These are phyloP conservation scores for Silene coronaria DNA, from an alignment of 179 eudicot species.

Conservation along the genomic window DNA sequence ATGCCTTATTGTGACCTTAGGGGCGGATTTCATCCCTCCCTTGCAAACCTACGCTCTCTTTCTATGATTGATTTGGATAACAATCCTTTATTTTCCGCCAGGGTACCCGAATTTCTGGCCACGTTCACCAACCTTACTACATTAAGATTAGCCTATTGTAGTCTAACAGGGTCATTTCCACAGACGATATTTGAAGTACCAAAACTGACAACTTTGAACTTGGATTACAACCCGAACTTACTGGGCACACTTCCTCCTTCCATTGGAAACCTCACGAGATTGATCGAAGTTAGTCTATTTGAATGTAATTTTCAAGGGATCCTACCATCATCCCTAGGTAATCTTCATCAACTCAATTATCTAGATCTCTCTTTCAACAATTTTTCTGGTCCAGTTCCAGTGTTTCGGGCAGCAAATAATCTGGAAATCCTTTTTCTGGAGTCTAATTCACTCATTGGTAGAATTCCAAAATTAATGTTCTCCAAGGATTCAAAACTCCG, in stretches of 20 bases:
- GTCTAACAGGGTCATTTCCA: conserved; percentile 9
- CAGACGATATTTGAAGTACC: background rate
- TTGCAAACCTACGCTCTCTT: background rate
- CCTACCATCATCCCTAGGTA: background rate
- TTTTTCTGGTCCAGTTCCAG: conserved; percentile 4
- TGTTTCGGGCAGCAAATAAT: too few relatives aligned
- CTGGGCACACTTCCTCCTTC: conserved; percentile 1
- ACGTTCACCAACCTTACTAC: background rate
- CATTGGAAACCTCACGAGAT: background rate
- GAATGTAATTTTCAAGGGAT: conserved; percentile 12
- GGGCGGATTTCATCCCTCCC: conserved; percentile 3
- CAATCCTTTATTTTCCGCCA: background rate
- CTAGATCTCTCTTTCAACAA: conserved; percentile 8
- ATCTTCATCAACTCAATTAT: background rate
- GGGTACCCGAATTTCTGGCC: background rate
- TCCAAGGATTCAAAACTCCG: too few relatives aligned
- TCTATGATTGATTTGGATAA: background rate
- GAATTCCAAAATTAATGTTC: too few relatives aligned
- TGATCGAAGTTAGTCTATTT: background rate
- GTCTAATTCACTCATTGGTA: too few relatives aligned
- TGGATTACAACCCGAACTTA: background rate
- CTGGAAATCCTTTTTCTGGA: too few relatives aligned
- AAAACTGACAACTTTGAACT: background rate
- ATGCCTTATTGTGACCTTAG: conserved; percentile 3
- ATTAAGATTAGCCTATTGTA: background rate